Evolutionary conservation across 208 protist genomes (phyloP), one percentile per base, ranked within the genome.

Genomic region (Kentomonas sorsogonicus): DNA sequence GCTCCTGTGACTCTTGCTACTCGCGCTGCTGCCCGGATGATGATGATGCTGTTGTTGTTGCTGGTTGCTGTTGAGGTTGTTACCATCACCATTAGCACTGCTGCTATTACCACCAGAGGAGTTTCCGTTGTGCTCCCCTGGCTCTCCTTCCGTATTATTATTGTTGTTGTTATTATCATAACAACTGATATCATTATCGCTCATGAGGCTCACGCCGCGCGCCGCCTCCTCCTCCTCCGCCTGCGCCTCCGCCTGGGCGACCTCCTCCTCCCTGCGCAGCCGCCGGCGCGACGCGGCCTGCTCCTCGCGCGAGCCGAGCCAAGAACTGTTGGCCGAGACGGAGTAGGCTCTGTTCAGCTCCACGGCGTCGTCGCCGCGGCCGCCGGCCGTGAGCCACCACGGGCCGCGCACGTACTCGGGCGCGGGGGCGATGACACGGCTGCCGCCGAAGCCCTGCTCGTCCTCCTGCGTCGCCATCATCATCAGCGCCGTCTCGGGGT

Each of bases 271-370:
- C 46, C 56, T 66, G 25, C 58, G 52, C 4, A 56, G 65, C 22
- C 55, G 52, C 22, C 58, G 2, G 4, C 51, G 23, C n/a, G 62
- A 27, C 16, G 69, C 45, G 10, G 53, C 26, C 40, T 79, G 66
- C 30, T 64, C 54, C 7, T 51, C 54, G 9, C 52, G 52, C 50
- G 64, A 65, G 22, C 79, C 78, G 9, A 94, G 72, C 83, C 87
- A 94, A 22, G 77, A 79, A 46, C 67, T 75, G 40, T 64, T 74
- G 15, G 71, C 63, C 16, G 76, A 84, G 50, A 51, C 74, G 53
- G 63, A 66, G 64, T 94, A 94, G 22, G 77, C 77, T 4, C 68
- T 64, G 54, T 78, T 94, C 34, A 91, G 69, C 63, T 91, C 78
- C 3, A 94, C 83, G 51, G 75, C 71, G 52, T 91, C 83, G 34